Base-by-base conservation (phyloP, 2,329 filamentous ascomycete species). In the Graphilbum fragrans region DNA sequence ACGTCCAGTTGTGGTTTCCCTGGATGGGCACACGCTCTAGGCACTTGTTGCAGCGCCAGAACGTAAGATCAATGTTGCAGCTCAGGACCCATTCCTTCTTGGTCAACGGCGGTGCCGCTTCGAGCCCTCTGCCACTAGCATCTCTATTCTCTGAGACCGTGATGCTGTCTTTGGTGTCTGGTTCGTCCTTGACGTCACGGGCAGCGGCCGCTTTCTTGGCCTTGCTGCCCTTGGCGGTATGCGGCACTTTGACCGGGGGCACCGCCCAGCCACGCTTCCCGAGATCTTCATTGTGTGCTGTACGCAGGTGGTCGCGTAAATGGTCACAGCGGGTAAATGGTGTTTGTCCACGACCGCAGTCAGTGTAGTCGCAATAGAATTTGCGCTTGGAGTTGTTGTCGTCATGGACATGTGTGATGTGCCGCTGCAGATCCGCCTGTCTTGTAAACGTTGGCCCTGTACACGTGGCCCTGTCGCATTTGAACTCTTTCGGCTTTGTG, bases 11-110 rank as follows among this genome's bases (percentile, higher is more conserved):
- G n/a, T n/a, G n/a, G 29, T 60, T 45, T 38, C 54, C 52, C 17
- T 57, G 54, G 45, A 69, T 54, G 40, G 54, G 48, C 41, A 74
- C 63, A 33, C 70, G 59, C 45, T 49, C 49, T 37, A 77, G 63
- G 50, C 72, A 76, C 45, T 66, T 65, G 38, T 62, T 59, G 55
- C 72, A 77, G 29, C 72, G 64, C 69, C 70, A 77, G 70, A 70
- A 75, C 3, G 50, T 55, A 3, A 44, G 44, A 19, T 60, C 54
- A 25, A 66, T 51, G 40, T 60, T 58, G 44, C 66, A 61, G 37
- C 52, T 56, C 10, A 59, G 51, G 36, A 62, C 50, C 64, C 63
- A 67, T n/a, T 22, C 46, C 57, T 58, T 22, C 4, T 21, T 25
- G 12, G 20, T 16, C 16, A 20, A 17, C 19, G 31, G 33, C 38